These are phyloP conservation scores for Mycena floridula DNA, from an alignment of 768 basidiomycete species.

Conservation along the genomic window DNA sequence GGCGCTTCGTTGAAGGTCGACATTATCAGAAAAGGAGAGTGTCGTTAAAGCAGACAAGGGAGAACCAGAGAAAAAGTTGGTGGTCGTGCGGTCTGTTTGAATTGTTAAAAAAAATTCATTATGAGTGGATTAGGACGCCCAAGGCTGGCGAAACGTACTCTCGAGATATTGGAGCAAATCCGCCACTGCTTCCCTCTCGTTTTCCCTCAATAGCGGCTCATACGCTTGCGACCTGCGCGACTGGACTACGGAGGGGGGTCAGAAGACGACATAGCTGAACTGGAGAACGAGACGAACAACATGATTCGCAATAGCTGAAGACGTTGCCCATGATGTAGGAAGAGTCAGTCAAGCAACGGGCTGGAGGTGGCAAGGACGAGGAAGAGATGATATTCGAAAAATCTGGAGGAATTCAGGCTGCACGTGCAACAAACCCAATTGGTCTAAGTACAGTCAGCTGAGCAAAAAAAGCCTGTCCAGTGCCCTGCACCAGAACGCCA, in stretches of 20 bases:
- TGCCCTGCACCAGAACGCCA: too few relatives aligned
- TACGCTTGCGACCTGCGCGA: slow-evolving; percentile 83
- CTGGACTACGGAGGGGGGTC: slow-evolving; percentile 40
- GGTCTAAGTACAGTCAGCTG: too few relatives aligned
- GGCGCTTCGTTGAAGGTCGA: slow-evolving; percentile 95
- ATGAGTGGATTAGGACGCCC: slow-evolving; percentile 2
- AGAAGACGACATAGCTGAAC: neutral
- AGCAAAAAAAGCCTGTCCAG: too few relatives aligned
- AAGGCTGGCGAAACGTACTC: slow-evolving; percentile 50
- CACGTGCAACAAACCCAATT: slow-evolving; percentile 19
- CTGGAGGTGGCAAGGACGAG: neutral
- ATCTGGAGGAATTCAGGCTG: too few relatives aligned
- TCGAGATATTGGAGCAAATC: slow-evolving; percentile 96
- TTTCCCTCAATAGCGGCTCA: slow-evolving; percentile 82
- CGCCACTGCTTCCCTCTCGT: slow-evolving; percentile 96
- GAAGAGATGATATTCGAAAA: too few relatives aligned
- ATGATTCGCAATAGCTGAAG: slow-evolving; percentile 78
- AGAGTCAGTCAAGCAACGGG: neutral
- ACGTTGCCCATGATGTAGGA: slow-evolving; percentile 58
- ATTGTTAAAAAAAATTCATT: too few relatives aligned
- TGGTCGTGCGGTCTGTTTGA: slow-evolving; percentile 85
- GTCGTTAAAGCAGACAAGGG: slow-evolving; percentile 93
- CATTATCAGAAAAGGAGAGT: slow-evolving; percentile 97
- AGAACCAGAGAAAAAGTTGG: slow-evolving; percentile 95
- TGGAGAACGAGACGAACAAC: slow-evolving; percentile 46